Base-by-base conservation (phyloP, 768 basidiomycete species). In the Mycena albidolilacea region DNA sequence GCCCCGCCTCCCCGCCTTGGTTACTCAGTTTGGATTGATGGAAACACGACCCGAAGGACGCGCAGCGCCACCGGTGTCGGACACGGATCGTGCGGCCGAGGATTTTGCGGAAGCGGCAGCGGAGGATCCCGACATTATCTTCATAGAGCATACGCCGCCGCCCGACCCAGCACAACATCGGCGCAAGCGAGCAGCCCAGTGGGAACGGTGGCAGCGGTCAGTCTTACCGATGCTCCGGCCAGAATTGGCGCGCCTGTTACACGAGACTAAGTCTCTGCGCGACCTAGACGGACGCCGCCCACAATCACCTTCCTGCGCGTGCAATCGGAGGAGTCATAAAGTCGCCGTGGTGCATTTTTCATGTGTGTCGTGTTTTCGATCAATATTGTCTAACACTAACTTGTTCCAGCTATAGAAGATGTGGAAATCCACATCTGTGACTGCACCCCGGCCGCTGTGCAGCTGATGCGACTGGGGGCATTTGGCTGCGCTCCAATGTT, bases 261-360 rank as follows among this genome's bases (percentile, higher is more conserved):
- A 69, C 4, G 48, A 69, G 5, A 69, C 67, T 11, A 61, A 54
- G 19, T 69, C 67, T 2, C 37, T 69, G 7, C 67, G 59, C 0
- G 39, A 60, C 15, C 9, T 60, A 8, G 64, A 66, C 21, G 37
- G 17, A 15, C 55, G 41, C 11, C 17, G 0, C 4, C n/a, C 55
- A 0, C 21, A 23, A 46, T 1, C 23, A 7, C 4, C 65, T 2
- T 30, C 30, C 30, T 67, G 65, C 9, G 11, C 14, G 19, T 46
- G 66, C 15, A 2, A 1, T 10, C 10, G 10, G 19, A 38, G 14
- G 23, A 10, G 5, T 2, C 30, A n/a, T 6, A 48, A 67, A 9
- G 46, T 67, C 12, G 58, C 66, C 2, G 17, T 67, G 0, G 43
- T 67, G 23, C 44, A 15, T 67, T 67, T 30, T 44, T 37, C 3